These are phyloP conservation scores for Myrica gale DNA, from an alignment of 306 rosid genomes.

Conservation along the genomic window DNA sequence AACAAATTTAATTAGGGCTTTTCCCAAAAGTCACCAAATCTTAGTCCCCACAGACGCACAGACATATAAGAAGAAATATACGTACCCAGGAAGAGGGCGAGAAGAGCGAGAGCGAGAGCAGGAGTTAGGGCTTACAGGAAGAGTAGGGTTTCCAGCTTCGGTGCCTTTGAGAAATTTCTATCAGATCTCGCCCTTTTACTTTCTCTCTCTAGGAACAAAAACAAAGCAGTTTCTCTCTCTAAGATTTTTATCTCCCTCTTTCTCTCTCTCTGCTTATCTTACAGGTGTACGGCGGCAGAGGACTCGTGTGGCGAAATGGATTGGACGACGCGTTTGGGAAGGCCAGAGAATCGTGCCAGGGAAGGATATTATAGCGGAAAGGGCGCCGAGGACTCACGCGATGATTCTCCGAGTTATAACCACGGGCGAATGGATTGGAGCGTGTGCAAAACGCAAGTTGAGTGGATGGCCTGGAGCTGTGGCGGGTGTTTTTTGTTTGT, in stretches of 20 bases:
- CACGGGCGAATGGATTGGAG: slow-evolving; percentile 23
- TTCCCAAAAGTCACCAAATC: slow-evolving; percentile 17
- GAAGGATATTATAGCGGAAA: slow-evolving; percentile 43
- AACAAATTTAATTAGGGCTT: neutral
- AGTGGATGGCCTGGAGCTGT: neutral
- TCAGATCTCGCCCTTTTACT: slow-evolving; percentile 57
- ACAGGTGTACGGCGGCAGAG: slow-evolving; percentile 71
- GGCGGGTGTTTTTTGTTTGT: slow-evolving; percentile 34
- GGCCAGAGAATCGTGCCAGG: slow-evolving; percentile 51
- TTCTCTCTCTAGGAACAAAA: slow-evolving; percentile 30
- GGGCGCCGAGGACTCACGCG: slow-evolving; percentile 39
- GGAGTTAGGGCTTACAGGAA: slow-evolving; percentile 26
- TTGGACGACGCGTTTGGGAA: slow-evolving; percentile 52
- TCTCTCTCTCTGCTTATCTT: slow-evolving; percentile 53
- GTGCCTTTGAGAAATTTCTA: slow-evolving; percentile 39
- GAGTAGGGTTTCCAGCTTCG: slow-evolving; percentile 49
- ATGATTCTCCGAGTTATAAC: rapidly evolving
- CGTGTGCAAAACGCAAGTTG: neutral
- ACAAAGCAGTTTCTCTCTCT: slow-evolving; percentile 62
- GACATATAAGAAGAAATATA: neutral
- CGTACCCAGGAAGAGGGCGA: neutral
- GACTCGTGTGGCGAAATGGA: slow-evolving; percentile 45
- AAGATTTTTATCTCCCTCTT: slow-evolving; percentile 28
- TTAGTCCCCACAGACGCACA: slow-evolving; percentile 4
- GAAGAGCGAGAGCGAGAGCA: neutral